Evolutionary conservation across 2,329 filamentous ascomycete genomes (phyloP), one percentile per base, ranked within the genome.

Genomic region (Graphilbum sp.): DNA sequence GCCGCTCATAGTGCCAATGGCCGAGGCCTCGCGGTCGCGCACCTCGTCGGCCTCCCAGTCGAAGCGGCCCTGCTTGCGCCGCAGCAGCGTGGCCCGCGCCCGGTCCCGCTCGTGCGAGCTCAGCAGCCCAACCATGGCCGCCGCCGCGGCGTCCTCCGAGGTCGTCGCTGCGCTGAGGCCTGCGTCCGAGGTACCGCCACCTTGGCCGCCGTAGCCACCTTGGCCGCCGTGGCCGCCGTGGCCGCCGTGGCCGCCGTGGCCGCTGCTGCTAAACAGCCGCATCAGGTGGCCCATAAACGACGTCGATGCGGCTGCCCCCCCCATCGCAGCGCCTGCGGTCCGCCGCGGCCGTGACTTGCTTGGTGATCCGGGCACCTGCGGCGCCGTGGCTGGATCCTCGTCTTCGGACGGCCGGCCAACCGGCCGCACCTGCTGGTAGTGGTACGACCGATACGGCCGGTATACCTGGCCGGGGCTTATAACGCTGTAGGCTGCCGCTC

Each of bases 221-320:
- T n/a, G n/a, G n/a, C n/a, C n/a, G n/a, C n/a, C n/a, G n/a, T n/a
- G n/a, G n/a, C n/a, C n/a, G n/a, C n/a, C n/a, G n/a, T n/a, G 21
- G 35, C 29, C 18, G 36, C 20, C 16, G 15, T 35, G 13, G 49
- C 47, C 38, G 46, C 54, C 35, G 47, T 48, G 47, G 50, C 48
- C 45, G 55, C 41, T 32, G 39, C 56, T 54, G 34, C 58, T 65
- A 36, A 83, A 71, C 11, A 77, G 76, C 29, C 77, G 67, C 16
- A 72, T 66, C 17, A 86, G 54, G 35, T 73, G 81, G 18, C 79
- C 79, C 11, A 86, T 60, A 75, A 78, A 83, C 19, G 68, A 6
- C 8, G 30, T 17, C n/a, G 30, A 17, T 69, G n/a, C 27, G 6
- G 27, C 27, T 5, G 27, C 27, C 11, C 6, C n/a, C n/a, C n/a